A percentile compares a stretch with the other conserved stretches of the same genome.
phyloP scores from a whole-genome alignment of 305 asterid genomes.

The Fraxinus platypoda region DNA sequence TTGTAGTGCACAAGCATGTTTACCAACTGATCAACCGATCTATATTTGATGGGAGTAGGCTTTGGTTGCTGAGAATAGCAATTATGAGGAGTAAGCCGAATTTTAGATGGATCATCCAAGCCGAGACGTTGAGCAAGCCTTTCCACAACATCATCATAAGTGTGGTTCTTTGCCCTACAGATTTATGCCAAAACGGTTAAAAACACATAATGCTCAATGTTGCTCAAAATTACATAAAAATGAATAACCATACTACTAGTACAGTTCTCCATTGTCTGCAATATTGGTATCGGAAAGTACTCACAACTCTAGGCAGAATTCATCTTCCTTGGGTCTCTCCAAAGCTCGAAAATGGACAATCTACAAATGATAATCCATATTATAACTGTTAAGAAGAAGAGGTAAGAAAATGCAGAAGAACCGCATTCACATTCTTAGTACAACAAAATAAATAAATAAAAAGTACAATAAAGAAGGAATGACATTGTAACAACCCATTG shows the following conservation, averaged over 20 bases:
- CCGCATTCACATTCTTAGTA: not conserved
- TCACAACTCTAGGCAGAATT: slow-evolving; percentile 52
- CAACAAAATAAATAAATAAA: not conserved
- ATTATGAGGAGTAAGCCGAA: slow-evolving; percentile 59
- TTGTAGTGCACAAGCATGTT: slow-evolving; percentile 58
- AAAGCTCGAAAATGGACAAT: slow-evolving; percentile 52
- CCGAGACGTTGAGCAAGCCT: slow-evolving; percentile 47
- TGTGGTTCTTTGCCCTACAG: slow-evolving; percentile 49
- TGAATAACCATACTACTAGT: slow-evolving; percentile 21
- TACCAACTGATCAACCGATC: slow-evolving; percentile 50
- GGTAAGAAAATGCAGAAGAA: not conserved
- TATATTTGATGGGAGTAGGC: slow-evolving; percentile 52
- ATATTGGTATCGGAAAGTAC: slow-evolving; percentile 26
- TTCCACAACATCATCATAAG: slow-evolving; percentile 60
- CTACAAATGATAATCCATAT: slow-evolving; percentile 28
- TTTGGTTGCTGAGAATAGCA: slow-evolving; percentile 51
- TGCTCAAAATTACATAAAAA: not conserved
- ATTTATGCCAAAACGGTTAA: slow-evolving; percentile 4
- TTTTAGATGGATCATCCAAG: slow-evolving; percentile 56
- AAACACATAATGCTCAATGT: slow-evolving; percentile 3
- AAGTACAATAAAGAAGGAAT: not conserved
- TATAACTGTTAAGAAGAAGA: slow-evolving; percentile 3
- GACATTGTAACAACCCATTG: not conserved
- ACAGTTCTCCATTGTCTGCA: slow-evolving; percentile 20
- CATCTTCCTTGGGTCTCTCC: slow-evolving; percentile 56